Evolutionary conservation across 495 filamentous ascomycete genomes (phyloP), one percentile per base, ranked within the genome.

Genomic region (Lasiosphaeria miniovina): DNA sequence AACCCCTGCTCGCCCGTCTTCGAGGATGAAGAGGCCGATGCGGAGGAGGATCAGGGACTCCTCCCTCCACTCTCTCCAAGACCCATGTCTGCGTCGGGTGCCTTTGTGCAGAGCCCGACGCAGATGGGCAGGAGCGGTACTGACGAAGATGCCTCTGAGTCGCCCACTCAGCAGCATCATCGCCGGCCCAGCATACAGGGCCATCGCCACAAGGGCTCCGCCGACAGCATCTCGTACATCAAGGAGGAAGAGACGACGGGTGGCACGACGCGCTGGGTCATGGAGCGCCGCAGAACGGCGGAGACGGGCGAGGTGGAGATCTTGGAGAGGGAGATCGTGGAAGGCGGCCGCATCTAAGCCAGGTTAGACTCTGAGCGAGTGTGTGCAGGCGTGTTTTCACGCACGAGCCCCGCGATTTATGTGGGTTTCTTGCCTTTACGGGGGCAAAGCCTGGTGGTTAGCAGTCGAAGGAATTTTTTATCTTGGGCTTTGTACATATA

Each of bases 211-310:
- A 73, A 75, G 54, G 74, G 79, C 34, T 82, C 80, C 24, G 75
- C 79, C 9, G 82, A 82, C 54, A 85, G 83, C 54, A 82, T 87
- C 36, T 84, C 82, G 50, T 87, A 87, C 61, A 70, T 71, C 24
- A 76, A 77, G 56, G 80, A 79, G 60, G 77, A 76, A 54, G 77
- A 78, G 35, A 76, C 79, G 14, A 71, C 71, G 24, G 78, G 77
- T 31, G 78, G 78, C 56, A 76, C 67, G 6, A 71, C 49, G 17
- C 49, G 79, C 52, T 86, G 84, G 84, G 75, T 84, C 4, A 68
- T 85, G 46, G 84, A 86, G 68, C 74, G 82, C 53, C 72, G 82
- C 36, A 71, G 82, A 52, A 81, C 79, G 5, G 71, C 66, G 4
- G 82, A 84, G 62, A 76, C 69, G 51, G 83, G 82, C 3, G 80